Percentiles rank a stretch among this genome's conserved stretches.
These are phyloP conservation scores for Pharus latifolius DNA, from an alignment of 176 grass and related monocot species.

Conservation along the genomic window DNA sequence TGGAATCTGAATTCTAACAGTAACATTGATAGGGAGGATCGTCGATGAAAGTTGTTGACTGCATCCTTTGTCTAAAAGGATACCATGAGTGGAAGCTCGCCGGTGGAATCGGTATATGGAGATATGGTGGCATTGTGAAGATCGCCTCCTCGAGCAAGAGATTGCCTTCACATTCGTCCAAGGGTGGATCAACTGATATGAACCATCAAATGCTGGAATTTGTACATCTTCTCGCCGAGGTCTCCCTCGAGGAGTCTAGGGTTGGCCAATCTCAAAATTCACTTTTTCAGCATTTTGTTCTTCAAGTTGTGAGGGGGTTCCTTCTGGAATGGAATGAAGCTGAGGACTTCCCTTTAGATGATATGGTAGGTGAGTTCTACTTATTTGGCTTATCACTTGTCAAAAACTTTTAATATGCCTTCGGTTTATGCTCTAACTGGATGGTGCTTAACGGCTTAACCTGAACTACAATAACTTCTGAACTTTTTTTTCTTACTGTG, in stretches of 20 bases:
- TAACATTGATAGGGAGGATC: constrained; percentile 50
- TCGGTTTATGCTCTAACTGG: background rate
- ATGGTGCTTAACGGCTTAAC: background rate
- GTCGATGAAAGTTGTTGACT: constrained; percentile 85
- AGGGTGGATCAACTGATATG: constrained; percentile 21
- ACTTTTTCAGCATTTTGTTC: constrained; percentile 54
- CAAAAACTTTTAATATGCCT: background rate
- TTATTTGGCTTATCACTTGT: constrained; percentile 6
- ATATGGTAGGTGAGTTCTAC: constrained; percentile 76
- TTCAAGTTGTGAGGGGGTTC: constrained; percentile 51
- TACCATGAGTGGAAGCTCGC: constrained; percentile 82
- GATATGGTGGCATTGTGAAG: constrained; percentile 74
- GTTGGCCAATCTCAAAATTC: constrained; percentile 34
- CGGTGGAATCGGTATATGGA: constrained; percentile 75
- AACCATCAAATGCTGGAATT: constrained; percentile 74
- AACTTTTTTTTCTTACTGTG: background rate
- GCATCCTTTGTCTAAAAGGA: constrained; percentile 77
- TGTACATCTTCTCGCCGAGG: constrained; percentile 55
- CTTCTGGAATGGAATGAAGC: constrained; percentile 48
- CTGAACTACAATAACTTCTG: background rate
- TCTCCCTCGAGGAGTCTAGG: constrained; percentile 62
- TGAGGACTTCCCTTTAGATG: constrained; percentile 54
- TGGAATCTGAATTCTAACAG: background rate
- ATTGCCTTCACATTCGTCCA: constrained; percentile 26
- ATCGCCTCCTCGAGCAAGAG: constrained; percentile 51